Conservation (phyloP, 2,329 filamentous ascomycete genomes). For the Ceratocystis diversiconidia region DNA sequence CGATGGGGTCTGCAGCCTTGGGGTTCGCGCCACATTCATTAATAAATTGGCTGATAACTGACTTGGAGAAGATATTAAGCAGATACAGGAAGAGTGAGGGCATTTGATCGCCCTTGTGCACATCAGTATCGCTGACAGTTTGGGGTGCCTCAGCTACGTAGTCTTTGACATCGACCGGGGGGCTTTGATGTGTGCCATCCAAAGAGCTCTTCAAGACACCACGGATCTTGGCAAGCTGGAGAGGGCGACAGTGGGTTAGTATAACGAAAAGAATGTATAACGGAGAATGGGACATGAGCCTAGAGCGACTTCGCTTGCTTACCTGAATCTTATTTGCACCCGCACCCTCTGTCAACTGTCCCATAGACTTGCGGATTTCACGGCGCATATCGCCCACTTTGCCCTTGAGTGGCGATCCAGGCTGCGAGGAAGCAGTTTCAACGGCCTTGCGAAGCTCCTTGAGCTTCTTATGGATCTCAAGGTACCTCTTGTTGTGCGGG, state of each 20-base stretch:
- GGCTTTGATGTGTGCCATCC: conserved; percentile 28
- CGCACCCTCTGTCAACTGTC: conserved; percentile 55
- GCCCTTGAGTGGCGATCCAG: conserved; percentile 40
- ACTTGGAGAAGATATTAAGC: conserved; percentile 63
- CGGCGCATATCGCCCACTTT: conserved; percentile 58
- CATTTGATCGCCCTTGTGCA: conserved; percentile 38
- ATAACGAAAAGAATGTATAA: background rate
- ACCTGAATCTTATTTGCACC: conserved; percentile 36
- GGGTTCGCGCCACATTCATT: conserved; percentile 50
- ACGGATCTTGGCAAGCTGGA: conserved; percentile 31
- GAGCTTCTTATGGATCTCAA: conserved; percentile 51
- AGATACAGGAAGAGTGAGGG: conserved; percentile 59
- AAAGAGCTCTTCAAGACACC: conserved; percentile 38
- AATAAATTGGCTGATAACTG: conserved; percentile 54
- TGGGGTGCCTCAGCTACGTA: conserved; percentile 37
- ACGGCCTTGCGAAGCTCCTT: conserved; percentile 52
- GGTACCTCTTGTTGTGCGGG: conserved; percentile 31
- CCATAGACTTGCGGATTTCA: conserved; percentile 55
- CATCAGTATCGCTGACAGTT: conserved; percentile 34
- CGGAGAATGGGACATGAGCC: background rate
- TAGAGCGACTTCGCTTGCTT: background rate
- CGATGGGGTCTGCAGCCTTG: conserved; percentile 60
- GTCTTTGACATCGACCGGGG: conserved; percentile 38
- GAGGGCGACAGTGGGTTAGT: conserved; percentile 13
- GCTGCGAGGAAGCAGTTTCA: conserved; percentile 39